Conservation (phyloP, 257 asterid species). For the Nicotiana otophora region DNA sequence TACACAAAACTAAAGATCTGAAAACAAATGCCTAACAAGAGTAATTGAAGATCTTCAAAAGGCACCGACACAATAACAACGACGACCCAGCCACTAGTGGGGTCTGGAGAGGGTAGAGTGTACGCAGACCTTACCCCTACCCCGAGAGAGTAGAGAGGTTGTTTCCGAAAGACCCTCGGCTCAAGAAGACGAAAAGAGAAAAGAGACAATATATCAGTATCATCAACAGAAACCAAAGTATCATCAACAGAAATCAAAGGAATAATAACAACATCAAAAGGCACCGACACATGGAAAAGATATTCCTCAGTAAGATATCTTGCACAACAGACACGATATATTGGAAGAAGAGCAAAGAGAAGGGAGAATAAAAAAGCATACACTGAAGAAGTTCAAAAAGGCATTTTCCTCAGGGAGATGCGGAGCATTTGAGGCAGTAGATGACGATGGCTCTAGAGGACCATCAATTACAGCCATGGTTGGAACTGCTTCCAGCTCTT, state of each 20-base stretch:
- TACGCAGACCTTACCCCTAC: too few species aligned
- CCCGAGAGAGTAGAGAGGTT: too few species aligned
- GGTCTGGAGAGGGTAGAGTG: too few species aligned
- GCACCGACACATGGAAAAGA: not conserved
- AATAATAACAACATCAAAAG: not conserved
- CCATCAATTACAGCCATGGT: constrained; percentile 81
- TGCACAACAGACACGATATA: not conserved
- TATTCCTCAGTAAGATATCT: not conserved
- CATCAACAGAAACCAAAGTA: too few species aligned
- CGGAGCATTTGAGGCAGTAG: constrained; percentile 39
- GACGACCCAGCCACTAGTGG: too few species aligned
- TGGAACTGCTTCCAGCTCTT: constrained; percentile 95
- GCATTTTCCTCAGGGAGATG: constrained; percentile 72
- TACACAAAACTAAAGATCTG: not conserved
- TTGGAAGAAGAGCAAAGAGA: not conserved
- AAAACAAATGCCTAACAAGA: not conserved
- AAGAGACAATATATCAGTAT: too few species aligned
- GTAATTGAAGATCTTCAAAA: not conserved
- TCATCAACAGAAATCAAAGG: too few species aligned
- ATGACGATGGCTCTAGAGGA: constrained; percentile 70
- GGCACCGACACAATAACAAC: not conserved
- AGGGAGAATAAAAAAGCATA: constrained; percentile 25
- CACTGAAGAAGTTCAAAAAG: constrained; percentile 83
- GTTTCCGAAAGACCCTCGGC: too few species aligned
- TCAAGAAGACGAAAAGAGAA: too few species aligned